Percentiles rank a stretch among this genome's conserved stretches.
phyloP scores from a whole-genome alignment of 805 yeast genomes.

The Isabelozyma rhagii region DNA sequence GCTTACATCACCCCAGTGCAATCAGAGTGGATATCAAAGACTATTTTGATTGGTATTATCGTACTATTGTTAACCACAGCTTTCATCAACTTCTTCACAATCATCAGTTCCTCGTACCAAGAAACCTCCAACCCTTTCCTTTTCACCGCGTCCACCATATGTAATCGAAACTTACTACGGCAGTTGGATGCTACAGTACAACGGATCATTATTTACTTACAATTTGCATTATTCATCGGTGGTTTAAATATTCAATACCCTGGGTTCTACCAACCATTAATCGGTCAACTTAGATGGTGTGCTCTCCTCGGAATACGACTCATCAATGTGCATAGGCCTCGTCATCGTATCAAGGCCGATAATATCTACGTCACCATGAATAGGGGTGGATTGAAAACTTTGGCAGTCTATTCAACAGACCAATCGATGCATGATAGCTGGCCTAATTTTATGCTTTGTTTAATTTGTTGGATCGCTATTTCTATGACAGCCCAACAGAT shows the following conservation, averaged over 20 bases:
- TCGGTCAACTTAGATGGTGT: conserved; percentile 53
- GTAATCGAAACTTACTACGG: conserved; percentile 52
- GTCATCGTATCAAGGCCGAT: neutral
- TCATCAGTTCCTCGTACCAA: conserved; percentile 53
- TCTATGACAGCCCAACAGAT: conserved; percentile 19
- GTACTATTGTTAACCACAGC: conserved; percentile 39
- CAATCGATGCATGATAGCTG: conserved; percentile 28
- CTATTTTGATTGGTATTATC: conserved; percentile 38
- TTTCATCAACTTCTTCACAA: conserved; percentile 36
- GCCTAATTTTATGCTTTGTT: conserved; percentile 41
- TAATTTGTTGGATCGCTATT: conserved; percentile 22
- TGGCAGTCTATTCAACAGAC: conserved; percentile 28
- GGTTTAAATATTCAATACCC: conserved; percentile 58
- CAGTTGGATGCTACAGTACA: conserved; percentile 54
- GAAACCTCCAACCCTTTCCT: conserved; percentile 55
- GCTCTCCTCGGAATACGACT: conserved; percentile 42
- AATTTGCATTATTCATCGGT: conserved; percentile 56
- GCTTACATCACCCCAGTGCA: conserved; percentile 49
- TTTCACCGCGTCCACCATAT: conserved; percentile 53
- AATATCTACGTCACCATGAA: conserved; percentile 42
- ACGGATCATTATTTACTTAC: conserved; percentile 51
- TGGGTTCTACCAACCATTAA: conserved; percentile 57
- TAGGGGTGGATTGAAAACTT: conserved; percentile 38
- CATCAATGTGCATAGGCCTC: conserved; percentile 8
- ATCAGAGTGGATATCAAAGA: conserved; percentile 22